Evolutionary conservation across 2,329 filamentous ascomycete species (phyloP).

Genomic region (Podosphaera leucotricha): DNA sequence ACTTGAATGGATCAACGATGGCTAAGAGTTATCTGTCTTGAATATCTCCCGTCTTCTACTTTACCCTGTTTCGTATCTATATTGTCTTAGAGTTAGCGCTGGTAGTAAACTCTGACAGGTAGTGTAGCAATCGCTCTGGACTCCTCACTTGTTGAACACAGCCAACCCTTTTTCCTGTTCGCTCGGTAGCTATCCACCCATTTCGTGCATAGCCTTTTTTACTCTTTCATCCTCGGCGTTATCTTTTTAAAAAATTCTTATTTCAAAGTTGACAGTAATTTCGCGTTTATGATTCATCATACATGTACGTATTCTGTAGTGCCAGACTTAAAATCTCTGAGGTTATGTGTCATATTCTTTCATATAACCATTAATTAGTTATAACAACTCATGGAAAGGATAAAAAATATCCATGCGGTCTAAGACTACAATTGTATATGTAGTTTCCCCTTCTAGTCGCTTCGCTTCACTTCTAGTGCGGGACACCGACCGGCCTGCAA

Average conservation of each 20-base stretch:
- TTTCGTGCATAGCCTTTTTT: constrained; percentile 38
- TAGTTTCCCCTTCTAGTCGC: no score
- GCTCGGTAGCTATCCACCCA: constrained; percentile 41
- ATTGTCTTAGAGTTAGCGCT: constrained; percentile 2
- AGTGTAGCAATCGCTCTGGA: constrained; percentile 17
- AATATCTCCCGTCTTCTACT: constrained; percentile 33
- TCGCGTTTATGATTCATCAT: constrained; percentile 45
- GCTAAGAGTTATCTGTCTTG: constrained; percentile 65
- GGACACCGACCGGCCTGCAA: no score
- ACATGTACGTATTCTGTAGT: constrained; percentile 23
- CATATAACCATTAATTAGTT: no score
- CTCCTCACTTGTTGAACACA: constrained; percentile 45
- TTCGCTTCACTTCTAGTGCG: no score
- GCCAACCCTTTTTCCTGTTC: constrained; percentile 74
- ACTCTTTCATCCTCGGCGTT: constrained; percentile 36
- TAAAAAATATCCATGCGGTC: no score
- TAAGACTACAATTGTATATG: no score
- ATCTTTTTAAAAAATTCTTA: constrained; percentile 76
- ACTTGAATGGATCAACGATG: constrained; percentile 80
- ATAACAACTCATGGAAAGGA: no score
- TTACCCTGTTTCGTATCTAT: constrained; percentile 2
- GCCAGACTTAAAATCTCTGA: constrained; percentile 40
- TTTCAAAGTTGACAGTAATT: constrained; percentile 41
- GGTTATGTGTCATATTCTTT: constrained; percentile 62
- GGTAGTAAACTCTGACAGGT: constrained; percentile 3